Base-by-base conservation (phyloP, 2,329 filamentous ascomycete genomes). In the Colletotrichum chrysophilum region DNA sequence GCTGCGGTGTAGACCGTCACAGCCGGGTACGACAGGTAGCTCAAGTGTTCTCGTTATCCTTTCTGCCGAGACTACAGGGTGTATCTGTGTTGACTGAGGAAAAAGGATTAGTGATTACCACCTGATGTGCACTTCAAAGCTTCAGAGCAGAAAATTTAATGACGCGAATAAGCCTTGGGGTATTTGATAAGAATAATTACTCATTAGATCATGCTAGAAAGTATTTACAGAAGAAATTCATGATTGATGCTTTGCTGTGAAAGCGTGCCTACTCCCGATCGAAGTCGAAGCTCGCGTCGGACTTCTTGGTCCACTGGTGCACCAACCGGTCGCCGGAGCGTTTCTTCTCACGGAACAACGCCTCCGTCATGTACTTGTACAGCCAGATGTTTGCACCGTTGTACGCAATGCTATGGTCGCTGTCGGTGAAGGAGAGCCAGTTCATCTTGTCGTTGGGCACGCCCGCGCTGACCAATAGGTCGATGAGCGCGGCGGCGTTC, bases 401-500 rank as follows among this genome's bases (percentile, higher is more conserved):
- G 76, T 92, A 93, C 14, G 80, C 82, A 65, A 94, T 93, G 30
- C 85, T 85, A 79, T 94, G 93, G 78, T 93, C 91, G 43, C 85
- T 91, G 79, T 94, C 93, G 0, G 92, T 93, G 76, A 93, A 94
- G 24, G 89, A 90, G 74, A 92, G 89, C 84, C 91, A 89, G 80
- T 91, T 87, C 86, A 94, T 87, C 85, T 93, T 91, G 73, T 89
- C 85, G 0, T 92, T 91, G 1, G 88, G 87, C 1, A 94, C 91
- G 0, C 89, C 89, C 1, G 84, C 88, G 1, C 89, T 88, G 36
- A 94, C 90, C 0, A 94, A 83, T 26, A 92, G 81, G 78, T 94
- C 92, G 0, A 92, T 84, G 38, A 94, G 82, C 1, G 89, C 91
- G 0, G 92, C 92, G 0, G 89, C 80, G 76, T 94, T 91, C 83